Conservation (phyloP, 371 early-diverging fungal species). For the Lichtheimia ornata region DNA sequence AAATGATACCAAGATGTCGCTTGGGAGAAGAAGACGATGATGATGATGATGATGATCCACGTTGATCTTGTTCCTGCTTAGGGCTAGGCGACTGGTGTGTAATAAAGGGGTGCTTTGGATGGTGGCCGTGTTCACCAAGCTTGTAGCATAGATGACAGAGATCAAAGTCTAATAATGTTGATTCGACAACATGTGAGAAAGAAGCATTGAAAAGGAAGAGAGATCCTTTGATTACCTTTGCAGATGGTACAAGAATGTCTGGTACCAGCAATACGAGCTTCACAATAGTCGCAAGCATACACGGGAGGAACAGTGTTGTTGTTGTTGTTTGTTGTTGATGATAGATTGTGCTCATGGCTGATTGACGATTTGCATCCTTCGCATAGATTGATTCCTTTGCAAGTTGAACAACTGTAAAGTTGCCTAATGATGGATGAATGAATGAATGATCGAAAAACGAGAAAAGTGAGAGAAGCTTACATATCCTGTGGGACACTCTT, state of each 20-base stretch:
- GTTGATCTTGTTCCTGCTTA: not conserved
- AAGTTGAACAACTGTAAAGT: too few species aligned
- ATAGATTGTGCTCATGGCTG: too few species aligned
- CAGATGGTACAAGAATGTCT: conserved; percentile 8
- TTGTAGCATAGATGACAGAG: conserved; percentile 10
- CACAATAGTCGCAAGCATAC: conserved; percentile 8
- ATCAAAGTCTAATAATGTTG: conserved; percentile 6
- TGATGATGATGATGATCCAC: not conserved
- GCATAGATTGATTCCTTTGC: too few species aligned
- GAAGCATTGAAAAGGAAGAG: too few species aligned
- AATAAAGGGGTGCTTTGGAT: conserved; percentile 6
- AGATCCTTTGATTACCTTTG: conserved; percentile 4
- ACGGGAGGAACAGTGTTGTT: too few species aligned
- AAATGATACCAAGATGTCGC: conserved; percentile 15
- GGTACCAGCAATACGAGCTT: not conserved
- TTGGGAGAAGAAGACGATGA: not conserved
- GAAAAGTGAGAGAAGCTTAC: too few species aligned
- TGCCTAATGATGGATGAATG: too few species aligned
- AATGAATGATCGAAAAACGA: too few species aligned
- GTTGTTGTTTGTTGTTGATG: too few species aligned
- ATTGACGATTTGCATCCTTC: too few species aligned
- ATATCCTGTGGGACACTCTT: too few species aligned
- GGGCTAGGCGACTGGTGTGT: not conserved
- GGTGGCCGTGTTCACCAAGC: conserved; percentile 1
- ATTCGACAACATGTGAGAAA: too few species aligned